Base-by-base conservation (phyloP, 1,284 basidiomycete genomes). In the Ganoderma resinaceum region DNA sequence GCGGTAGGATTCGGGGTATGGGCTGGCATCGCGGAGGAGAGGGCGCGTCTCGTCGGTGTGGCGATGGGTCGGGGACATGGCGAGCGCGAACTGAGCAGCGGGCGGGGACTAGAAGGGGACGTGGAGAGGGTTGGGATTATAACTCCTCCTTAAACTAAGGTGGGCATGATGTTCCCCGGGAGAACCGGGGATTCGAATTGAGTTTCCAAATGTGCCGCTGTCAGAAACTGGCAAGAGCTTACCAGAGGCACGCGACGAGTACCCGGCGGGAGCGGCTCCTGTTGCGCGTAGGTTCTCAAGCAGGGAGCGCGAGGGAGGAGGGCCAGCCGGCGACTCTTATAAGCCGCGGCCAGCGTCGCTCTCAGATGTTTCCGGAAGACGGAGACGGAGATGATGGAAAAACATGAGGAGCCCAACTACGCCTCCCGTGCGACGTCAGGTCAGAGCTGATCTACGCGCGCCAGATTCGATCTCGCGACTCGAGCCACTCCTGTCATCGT, bases 31-130 rank as follows among this genome's bases (percentile, higher is more conserved):
- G 46, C 68, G 66, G 66, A 78, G 75, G 63, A 78, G 69, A 40
- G 77, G 72, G 37, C 74, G 72, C 58, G 76, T 72, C 71, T 78
- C 74, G 43, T 71, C 71, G 58, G 62, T n/a, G 23, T 73, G 67
- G 70, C 63, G 68, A 61, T 31, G 62, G 61, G 61, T 33, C 46
- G 64, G 14, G 52, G 62, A 65, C 40, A 68, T 46, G 61, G 61
- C 40, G 53, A 63, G 33, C 42, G 66, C 23, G n/a, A n/a, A n/a
- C n/a, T n/a, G n/a, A 49, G 60, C 52, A 49, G 49, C 61, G 52
- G 43, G 67, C 26, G 60, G 35, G 40, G 33, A 59, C n/a, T n/a
- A n/a, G n/a, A 49, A 49, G 43, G 61, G 40, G 29, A 58, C 37
- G 60, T 61, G 66, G 66, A 63, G 67, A 69, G 63, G 55, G 52